These are phyloP conservation scores for Comarum palustre DNA, from an alignment of 306 rosid species.

Conservation along the genomic window DNA sequence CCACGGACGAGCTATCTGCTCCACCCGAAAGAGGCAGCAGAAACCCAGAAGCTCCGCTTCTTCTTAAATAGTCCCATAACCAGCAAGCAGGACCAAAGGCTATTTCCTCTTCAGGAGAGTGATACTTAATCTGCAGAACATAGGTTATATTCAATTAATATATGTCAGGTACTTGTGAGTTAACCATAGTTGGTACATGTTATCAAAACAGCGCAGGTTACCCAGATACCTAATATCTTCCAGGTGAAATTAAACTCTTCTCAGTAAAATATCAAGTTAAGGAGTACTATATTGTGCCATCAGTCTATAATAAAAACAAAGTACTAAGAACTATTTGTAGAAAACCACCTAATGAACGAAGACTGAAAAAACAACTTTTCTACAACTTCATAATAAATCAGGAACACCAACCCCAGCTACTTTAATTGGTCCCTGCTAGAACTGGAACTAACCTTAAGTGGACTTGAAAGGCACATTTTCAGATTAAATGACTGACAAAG, in stretches of 20 bases:
- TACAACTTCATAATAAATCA: not conserved
- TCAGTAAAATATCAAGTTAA: not conserved
- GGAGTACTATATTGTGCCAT: not conserved
- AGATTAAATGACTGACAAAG: slow-evolving; percentile 76
- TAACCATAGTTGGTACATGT: not conserved
- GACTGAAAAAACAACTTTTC: not conserved
- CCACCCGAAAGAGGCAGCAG: slow-evolving; percentile 99
- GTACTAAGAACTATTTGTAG: slow-evolving; percentile 7
- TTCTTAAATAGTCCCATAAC: slow-evolving; percentile 97
- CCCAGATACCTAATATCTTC: not conserved
- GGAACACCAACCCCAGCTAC: slow-evolving; percentile 8
- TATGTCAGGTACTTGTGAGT: slow-evolving; percentile 16
- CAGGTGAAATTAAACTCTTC: slow-evolving; percentile 1
- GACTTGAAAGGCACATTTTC: slow-evolving; percentile 57
- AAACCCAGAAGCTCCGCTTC: slow-evolving; percentile 99
- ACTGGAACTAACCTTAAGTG: slow-evolving; percentile 62
- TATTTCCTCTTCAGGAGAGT: slow-evolving; percentile 93
- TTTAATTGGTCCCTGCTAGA: slow-evolving; percentile 22
- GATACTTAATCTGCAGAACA: slow-evolving; percentile 67
- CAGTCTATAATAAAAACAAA: not conserved
- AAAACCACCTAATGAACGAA: slow-evolving; percentile 15
- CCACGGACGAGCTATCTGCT: slow-evolving; percentile 96
- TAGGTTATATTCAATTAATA: slow-evolving; percentile 25
- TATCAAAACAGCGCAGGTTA: not conserved
- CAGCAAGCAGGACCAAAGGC: slow-evolving; percentile 97